Percentiles rank a stretch among this genome's conserved stretches.
Evolutionary conservation across 257 asterid species (phyloP).

Genomic region (Linderniella brevidens): DNA sequence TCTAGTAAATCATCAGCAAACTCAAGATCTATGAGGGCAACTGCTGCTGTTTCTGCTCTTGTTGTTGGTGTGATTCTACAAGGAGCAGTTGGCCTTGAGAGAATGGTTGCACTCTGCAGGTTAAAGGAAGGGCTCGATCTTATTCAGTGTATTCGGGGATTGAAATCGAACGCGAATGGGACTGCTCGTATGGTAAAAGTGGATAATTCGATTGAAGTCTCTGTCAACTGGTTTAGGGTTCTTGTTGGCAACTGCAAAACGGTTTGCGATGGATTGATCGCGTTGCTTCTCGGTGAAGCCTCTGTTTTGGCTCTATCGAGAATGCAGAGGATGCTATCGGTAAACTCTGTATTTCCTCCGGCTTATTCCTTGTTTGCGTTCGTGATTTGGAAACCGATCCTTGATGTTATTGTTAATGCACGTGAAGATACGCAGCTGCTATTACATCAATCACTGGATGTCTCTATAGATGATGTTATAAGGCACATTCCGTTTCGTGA

Average conservation of each 20-base stretch:
- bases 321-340: conserved; percentile 67
- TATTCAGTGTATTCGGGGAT: conserved; percentile 60
- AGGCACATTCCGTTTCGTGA: conserved; percentile 93
- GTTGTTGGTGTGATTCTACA: conserved; percentile 76
- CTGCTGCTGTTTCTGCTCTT: conserved; percentile 76
- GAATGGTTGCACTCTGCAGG: conserved; percentile 79
- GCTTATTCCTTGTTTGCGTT: conserved; percentile 82
- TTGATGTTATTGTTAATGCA: conserved; percentile 32
- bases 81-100: conserved; percentile 81
- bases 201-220: conserved; percentile 72
- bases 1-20: conserved; percentile 28
- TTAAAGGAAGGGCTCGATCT: conserved; percentile 85
- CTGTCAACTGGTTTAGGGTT: conserved; percentile 94
- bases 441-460: conserved; percentile 37
- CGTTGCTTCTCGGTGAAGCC: conserved; percentile 82
- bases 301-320: conserved; percentile 65
- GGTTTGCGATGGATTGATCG: conserved; percentile 72
- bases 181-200: conserved; percentile 50
- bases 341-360: conserved; percentile 68
- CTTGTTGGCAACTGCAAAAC: conserved; percentile 94
- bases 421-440: conserved; percentile 81
- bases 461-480: conserved; percentile 53
- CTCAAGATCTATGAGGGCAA: conserved; percentile 38
- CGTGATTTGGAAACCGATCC: conserved; percentile 64
- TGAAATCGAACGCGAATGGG: conserved; percentile 57